phyloP scores from a whole-genome alignment of 768 basidiomycete genomes.

The Boletus vermiculosoides region DNA sequence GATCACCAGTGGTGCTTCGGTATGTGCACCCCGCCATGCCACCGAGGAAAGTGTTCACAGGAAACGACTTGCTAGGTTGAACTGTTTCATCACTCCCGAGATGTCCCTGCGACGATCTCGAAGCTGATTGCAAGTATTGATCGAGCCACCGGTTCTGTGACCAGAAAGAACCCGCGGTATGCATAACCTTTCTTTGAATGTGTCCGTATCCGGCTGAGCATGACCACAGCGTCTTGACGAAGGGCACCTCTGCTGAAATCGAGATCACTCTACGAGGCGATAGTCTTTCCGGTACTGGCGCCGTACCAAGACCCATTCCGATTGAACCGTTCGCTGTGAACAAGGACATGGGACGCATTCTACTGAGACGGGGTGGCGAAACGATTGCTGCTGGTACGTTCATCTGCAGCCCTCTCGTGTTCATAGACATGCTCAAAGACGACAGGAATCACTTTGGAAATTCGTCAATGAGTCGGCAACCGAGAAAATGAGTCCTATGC shows the following conservation, averaged over 20 bases:
- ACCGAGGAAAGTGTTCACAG: neutral
- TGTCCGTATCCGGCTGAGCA: slow-evolving; percentile 5
- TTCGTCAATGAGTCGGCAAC: slow-evolving; percentile 28
- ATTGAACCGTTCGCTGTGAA: slow-evolving; percentile 83
- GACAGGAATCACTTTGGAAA: slow-evolving; percentile 46
- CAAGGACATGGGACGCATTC: slow-evolving; percentile 94
- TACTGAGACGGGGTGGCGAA: slow-evolving; percentile 87
- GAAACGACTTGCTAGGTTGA: slow-evolving; percentile 58
- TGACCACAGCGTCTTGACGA: slow-evolving; percentile 71
- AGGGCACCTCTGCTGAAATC: slow-evolving; percentile 80
- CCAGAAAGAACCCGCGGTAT: slow-evolving; percentile 81
- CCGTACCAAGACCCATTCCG: slow-evolving; percentile 62
- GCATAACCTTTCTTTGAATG: neutral
- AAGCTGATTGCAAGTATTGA: slow-evolving; percentile 81
- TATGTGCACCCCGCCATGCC: slow-evolving; percentile 34
- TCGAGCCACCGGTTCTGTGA: slow-evolving; percentile 66
- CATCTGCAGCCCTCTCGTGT: neutral
- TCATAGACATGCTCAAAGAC: slow-evolving; percentile 2
- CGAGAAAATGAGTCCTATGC: slow-evolving; percentile 3
- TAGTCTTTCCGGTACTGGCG: slow-evolving; percentile 45
- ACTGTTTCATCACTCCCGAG: slow-evolving; percentile 90
- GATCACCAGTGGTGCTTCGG: slow-evolving; percentile 83
- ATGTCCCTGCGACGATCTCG: slow-evolving; percentile 85
- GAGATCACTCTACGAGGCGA: slow-evolving; percentile 71
- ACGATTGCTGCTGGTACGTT: slow-evolving; percentile 85